Evolutionary conservation across 2,329 filamentous ascomycete genomes (phyloP).

Genomic region (Penicillium italicum): DNA sequence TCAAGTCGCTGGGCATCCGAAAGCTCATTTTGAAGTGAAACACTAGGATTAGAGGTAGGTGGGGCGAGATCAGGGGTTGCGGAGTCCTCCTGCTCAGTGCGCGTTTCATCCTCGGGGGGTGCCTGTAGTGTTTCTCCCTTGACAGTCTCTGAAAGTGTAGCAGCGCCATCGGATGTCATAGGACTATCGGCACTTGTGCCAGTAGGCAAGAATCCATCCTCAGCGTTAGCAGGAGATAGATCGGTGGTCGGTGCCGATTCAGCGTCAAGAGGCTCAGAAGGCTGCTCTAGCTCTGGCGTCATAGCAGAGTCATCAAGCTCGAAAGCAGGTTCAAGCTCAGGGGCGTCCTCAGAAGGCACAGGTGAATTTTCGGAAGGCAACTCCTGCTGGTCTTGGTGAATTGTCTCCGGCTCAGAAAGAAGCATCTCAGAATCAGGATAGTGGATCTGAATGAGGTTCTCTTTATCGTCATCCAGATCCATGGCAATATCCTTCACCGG

Average conservation of each 20-base stretch:
- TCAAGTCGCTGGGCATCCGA: slow-evolving; percentile 24
- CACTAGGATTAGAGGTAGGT: slow-evolving; percentile 30
- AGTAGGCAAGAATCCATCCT: slow-evolving; percentile 17
- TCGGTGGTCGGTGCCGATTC: slow-evolving; percentile 27
- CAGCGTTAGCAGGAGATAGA: slow-evolving; percentile 15
- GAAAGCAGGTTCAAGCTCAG: neutral
- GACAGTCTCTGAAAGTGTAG: slow-evolving; percentile 10
- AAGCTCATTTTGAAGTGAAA: slow-evolving; percentile 28
- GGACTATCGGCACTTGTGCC: slow-evolving; percentile 12
- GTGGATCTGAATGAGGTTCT: slow-evolving; percentile 26
- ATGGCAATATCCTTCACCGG: slow-evolving; percentile 11
- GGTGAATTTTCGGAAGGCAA: neutral
- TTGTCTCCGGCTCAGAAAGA: slow-evolving; percentile 9
- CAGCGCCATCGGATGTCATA: slow-evolving; percentile 11
- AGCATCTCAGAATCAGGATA: slow-evolving; percentile 1
- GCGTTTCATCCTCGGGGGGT: slow-evolving; percentile 26
- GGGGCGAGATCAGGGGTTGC: slow-evolving; percentile 25
- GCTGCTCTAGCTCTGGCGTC: neutral
- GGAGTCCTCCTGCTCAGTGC: slow-evolving; percentile 22
- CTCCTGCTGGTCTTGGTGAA: slow-evolving; percentile 10
- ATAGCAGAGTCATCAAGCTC: neutral
- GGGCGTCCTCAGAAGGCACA: neutral
- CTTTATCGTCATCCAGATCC: slow-evolving; percentile 26
- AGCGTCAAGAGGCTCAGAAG: slow-evolving; percentile 5
- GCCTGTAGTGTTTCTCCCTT: slow-evolving; percentile 19